These are phyloP conservation scores for Phytophthora macrochlamydospora DNA, from an alignment of 352 stramenopile species.

Conservation along the genomic window DNA sequence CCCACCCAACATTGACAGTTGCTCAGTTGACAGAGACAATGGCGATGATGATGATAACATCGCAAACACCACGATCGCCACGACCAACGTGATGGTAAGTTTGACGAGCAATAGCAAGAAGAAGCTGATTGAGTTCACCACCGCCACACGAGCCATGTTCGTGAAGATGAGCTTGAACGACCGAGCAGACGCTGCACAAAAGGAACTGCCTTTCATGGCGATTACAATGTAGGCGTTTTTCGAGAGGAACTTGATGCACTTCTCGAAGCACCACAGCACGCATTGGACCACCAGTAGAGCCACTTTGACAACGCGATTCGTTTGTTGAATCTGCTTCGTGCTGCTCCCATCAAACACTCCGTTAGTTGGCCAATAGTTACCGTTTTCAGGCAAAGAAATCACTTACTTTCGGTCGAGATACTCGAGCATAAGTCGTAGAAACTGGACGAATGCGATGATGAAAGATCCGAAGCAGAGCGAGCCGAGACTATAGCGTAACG, in stretches of 20 bases:
- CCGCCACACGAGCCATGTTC: conserved; percentile 90
- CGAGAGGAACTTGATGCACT: conserved; percentile 97
- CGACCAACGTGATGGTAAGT: conserved; percentile 73
- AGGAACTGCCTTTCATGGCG: conserved; percentile 79
- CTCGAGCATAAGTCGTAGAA: conserved; percentile 92
- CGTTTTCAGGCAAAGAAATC: background rate
- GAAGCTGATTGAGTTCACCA: conserved; percentile 92
- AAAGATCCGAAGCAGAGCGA: conserved; percentile 97
- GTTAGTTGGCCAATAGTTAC: background rate
- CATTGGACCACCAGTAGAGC: conserved; percentile 80
- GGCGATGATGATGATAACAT: conserved; percentile 42
- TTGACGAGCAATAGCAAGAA: conserved; percentile 95
- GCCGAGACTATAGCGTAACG: conserved; percentile 91
- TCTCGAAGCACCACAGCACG: conserved; percentile 96
- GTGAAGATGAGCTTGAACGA: conserved; percentile 94
- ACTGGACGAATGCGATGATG: conserved; percentile 97
- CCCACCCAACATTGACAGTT: conserved; percentile 69
- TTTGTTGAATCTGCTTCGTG: conserved; percentile 75
- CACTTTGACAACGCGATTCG: conserved; percentile 83
- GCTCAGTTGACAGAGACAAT: conserved; percentile 28
- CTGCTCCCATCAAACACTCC: conserved; percentile 26
- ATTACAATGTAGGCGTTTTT: conserved; percentile 96
- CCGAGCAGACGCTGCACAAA: conserved; percentile 90
- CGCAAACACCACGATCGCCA: conserved; percentile 52
- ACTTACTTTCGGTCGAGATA: conserved; percentile 94